Conservation (phyloP, 1,139 yeast species). For the Geotrichum klebahnii region DNA sequence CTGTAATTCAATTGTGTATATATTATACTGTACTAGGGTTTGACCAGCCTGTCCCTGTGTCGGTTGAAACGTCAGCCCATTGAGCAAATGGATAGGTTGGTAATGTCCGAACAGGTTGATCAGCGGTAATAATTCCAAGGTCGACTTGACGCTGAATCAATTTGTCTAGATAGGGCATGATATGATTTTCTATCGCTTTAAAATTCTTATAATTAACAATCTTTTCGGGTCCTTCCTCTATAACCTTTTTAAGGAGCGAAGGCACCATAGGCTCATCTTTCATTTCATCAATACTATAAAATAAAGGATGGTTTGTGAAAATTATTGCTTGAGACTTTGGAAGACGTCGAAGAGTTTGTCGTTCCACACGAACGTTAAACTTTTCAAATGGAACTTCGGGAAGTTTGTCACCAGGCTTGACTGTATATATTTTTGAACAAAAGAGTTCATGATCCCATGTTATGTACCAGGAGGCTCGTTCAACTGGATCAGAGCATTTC, state of each 20-base stretch:
- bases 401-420: slow-evolving; percentile 43
- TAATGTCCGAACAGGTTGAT: slow-evolving; percentile 56
- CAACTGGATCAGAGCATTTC: slow-evolving; percentile 59
- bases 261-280: slow-evolving; percentile 72
- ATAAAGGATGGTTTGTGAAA: slow-evolving; percentile 65
- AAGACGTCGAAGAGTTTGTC: slow-evolving; percentile 63
- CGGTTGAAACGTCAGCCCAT: slow-evolving; percentile 32
- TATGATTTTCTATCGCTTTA: slow-evolving; percentile 54
- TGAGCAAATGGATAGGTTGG: slow-evolving; percentile 62
- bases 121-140: slow-evolving; percentile 51
- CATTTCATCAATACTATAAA: slow-evolving; percentile 69
- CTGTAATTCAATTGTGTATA: slow-evolving; percentile 1
- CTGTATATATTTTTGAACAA: slow-evolving; percentile 46
- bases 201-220: slow-evolving; percentile 63
- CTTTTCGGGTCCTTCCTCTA: slow-evolving; percentile 62
- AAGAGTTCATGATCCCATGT: slow-evolving; percentile 66
- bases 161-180: slow-evolving; percentile 53
- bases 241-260: slow-evolving; percentile 56
- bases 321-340: slow-evolving; percentile 59
- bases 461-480: slow-evolving; percentile 72
- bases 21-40: slow-evolving; percentile 25
- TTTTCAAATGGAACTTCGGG: slow-evolving; percentile 40
- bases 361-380: slow-evolving; percentile 57
- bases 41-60: slow-evolving; percentile 30
- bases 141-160: slow-evolving; percentile 57